These are phyloP conservation scores for Begonia loranthoides DNA, from an alignment of 306 rosid genomes.

Conservation along the genomic window DNA sequence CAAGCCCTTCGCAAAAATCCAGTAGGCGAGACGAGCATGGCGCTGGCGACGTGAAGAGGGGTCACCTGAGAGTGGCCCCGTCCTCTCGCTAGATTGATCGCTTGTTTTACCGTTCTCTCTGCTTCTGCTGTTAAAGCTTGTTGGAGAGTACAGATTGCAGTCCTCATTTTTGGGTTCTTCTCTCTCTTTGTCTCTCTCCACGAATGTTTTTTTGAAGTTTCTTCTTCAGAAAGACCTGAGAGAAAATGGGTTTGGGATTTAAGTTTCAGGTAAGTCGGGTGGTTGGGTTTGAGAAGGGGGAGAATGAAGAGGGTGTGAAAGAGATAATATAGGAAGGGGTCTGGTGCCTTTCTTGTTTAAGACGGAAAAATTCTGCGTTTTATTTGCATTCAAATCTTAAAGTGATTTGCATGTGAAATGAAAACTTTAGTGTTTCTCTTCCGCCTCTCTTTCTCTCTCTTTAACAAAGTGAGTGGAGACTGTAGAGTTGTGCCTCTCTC, in stretches of 20 bases:
- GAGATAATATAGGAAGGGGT: constrained; percentile 25
- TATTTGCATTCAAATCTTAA: constrained; percentile 15
- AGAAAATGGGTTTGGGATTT: too few relatives aligned
- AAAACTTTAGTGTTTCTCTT: constrained; percentile 24
- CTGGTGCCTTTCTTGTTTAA: constrained; percentile 87
- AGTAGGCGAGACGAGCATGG: constrained; percentile 68
- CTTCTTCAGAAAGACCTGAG: neutral
- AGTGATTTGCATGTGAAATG: constrained; percentile 37
- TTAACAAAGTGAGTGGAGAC: too few relatives aligned
- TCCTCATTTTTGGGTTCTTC: constrained; percentile 33
- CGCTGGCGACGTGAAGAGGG: constrained; percentile 88
- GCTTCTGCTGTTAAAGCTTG: constrained; percentile 68
- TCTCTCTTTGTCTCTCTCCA: neutral
- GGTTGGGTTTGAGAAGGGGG: constrained; percentile 11
- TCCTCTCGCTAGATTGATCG: constrained; percentile 52
- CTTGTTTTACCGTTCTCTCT: constrained; percentile 56
- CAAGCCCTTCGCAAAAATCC: constrained; percentile 72
- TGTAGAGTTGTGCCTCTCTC: constrained; percentile 3
- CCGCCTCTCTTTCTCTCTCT: constrained; percentile 4
- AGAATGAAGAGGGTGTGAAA: constrained; percentile 1
- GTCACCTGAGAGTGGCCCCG: constrained; percentile 90
- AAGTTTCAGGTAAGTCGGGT: neutral
- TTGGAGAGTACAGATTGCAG: constrained; percentile 63
- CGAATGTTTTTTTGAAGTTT: neutral
- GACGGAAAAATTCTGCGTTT: constrained; percentile 80